Conservation (phyloP, 257 asterid genomes). For the Solanum gracilifrons region DNA sequence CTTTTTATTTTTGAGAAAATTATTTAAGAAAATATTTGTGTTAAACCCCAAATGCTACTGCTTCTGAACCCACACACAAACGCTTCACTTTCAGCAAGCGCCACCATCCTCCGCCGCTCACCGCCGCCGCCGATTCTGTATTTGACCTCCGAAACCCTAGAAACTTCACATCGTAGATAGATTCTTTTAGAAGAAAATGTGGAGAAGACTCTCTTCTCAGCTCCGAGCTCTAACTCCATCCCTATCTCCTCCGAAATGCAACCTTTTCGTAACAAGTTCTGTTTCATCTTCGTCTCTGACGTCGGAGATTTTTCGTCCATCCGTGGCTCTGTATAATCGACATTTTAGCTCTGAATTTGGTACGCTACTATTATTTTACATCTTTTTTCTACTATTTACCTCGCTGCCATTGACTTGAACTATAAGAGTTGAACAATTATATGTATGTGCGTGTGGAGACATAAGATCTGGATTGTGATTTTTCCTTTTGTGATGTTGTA, state of each 20-base stretch:
- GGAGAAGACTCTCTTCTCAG: constrained; percentile 1
- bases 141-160: neutral
- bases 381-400: neutral
- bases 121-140: neutral
- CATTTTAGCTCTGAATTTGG: neutral
- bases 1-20: neutral
- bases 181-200: neutral
- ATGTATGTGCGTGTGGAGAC: neutral
- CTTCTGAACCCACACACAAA: neutral
- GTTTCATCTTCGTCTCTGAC: neutral
- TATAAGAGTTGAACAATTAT: neutral
- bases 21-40: neutral
- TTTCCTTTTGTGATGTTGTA: neutral
- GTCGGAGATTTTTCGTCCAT: neutral
- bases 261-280: neutral
- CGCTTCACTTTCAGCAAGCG: neutral
- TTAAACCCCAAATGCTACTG: neutral
- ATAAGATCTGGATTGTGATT: neutral
- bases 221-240: neutral
- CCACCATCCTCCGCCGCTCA: neutral
- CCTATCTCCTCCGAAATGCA: neutral
- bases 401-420: neutral
- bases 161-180: neutral
- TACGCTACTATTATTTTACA: neutral
- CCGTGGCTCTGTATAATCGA: neutral